Evolutionary conservation across 169 alveolate genomes (phyloP).

Genomic region (Babesia sp.): DNA sequence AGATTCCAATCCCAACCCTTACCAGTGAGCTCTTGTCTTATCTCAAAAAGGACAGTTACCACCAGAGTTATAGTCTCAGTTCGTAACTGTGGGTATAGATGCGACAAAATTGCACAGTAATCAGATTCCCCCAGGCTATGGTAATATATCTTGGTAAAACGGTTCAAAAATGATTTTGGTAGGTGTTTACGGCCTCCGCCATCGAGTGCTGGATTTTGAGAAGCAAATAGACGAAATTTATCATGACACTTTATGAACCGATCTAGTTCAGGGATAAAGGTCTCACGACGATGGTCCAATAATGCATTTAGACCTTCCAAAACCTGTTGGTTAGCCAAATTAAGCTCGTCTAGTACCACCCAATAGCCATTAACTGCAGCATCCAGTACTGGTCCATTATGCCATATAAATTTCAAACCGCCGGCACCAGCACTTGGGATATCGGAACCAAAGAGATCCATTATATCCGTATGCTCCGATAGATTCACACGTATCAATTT

Average conservation of each 20-base stretch:
- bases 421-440: conserved; percentile 74
- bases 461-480: conserved; percentile 95
- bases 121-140: conserved; percentile 84
- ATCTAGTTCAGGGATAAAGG: conserved; percentile 95
- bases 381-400: conserved; percentile 95
- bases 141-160: conserved; percentile 94
- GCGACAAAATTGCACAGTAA: conserved; percentile 80
- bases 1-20: conserved; percentile 45
- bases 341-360: conserved; percentile 98
- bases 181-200: conserved; percentile 98
- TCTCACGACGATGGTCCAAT: conserved; percentile 96
- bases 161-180: conserved; percentile 97
- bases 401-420: conserved; percentile 86
- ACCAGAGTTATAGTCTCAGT: neutral
- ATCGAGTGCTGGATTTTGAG: conserved; percentile 95
- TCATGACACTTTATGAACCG: conserved; percentile 90
- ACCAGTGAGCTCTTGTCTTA: conserved; percentile 35
- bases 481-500: conserved; percentile 90
- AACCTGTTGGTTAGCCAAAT: conserved; percentile 97
- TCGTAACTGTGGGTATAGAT: conserved; percentile 66
- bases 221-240: conserved; percentile 96
- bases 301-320: conserved; percentile 98
- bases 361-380: conserved; percentile 97
- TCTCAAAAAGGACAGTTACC: conserved; percentile 32
- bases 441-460: conserved; percentile 89